Evolutionary conservation across 1,284 basidiomycete species (phyloP), one percentile per base, ranked within the genome.

Genomic region (Mrakiaceae sp.): DNA sequence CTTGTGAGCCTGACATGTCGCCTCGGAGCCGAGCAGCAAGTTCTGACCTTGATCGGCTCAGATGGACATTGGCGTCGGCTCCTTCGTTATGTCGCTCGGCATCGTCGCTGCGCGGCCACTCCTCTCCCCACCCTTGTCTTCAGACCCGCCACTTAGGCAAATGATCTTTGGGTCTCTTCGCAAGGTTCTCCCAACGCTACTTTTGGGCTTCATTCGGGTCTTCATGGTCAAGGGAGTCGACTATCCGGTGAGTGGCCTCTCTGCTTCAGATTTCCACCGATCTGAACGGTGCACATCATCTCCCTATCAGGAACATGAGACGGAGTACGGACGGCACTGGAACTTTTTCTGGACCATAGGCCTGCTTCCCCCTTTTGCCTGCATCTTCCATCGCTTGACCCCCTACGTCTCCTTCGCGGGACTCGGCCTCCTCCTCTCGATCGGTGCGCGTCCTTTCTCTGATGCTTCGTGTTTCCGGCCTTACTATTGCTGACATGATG

Each of bases 21-120:
- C 27, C 27, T 27, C 27, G 27, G 27, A 27, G 27, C 27, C 2
- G 27, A 27, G 27, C 27, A 27, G 27, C 27, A 27, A 40, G 4
- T 3, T 9, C 46, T 53, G 47, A 51, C 1, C 61, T 39, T 44
- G 27, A 8, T 58, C 39, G 44, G 9, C 50, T 3, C 71, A 95
- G 90, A 99, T 98, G 95, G 96, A 98, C 72, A 78, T 96, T 39
- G 96, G 96, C 10, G 94, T 98, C 0, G 95, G 95, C 10, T 92
- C 93, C 0, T 96, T 96, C 70, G 89, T 96, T 6, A 97, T 97
- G 74, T 92, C 93, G 0, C 87, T 94, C 71, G 96, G 95, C 14
- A 77, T 98, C 53, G 86, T 94, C 5, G 91, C 60, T 6, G 55
- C 55, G 40, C 90, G 42, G 86, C 90, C 0, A 83, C 86, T 59